Evolutionary conservation across 345 rosid species (phyloP), one percentile per base, ranked within the genome.

Genomic region (Camelina sativa): DNA sequence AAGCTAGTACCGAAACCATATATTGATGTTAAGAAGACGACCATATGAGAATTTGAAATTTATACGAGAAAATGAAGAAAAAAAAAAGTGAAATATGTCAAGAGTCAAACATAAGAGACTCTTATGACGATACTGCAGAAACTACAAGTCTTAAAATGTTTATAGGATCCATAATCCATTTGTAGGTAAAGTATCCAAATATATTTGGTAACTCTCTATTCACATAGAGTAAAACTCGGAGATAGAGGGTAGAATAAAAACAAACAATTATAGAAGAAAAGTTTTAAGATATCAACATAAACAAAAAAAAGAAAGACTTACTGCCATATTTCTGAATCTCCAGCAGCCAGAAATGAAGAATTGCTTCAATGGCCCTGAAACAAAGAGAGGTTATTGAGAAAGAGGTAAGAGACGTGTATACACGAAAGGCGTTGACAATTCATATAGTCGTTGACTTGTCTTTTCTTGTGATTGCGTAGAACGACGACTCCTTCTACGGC

Each of bases 391-490:
- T 15, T 23, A 51, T 40, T 9, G 63, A 63, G 56, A 71, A 6
- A 20, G 46, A 61, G 19, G 13, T 35, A 47, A 43, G 80, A 69
- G 71, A 76, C 75, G 65, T 76, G 80, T 69, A 62, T 6, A 62
- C 80, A 76, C 71, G 75, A 76, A 76, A 76, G 59, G 71, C 65
- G 75, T 76, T 69, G 75, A 76, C 71, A 23, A 32, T 62, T 75
- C 15, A 48, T 6, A 34, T 12, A 28, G 23, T 16, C 16, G 67
- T 75, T 75, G 68, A 75, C 48, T 67, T 67, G 62, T 69, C 48
- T 12, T 44, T 44, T 61, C 57, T 68, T 22, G 15, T 69, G 67
- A 59, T 30, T 67, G 5, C 66, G 44, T 65, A 34, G 23, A 54
- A 59, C 50, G 63, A 61, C 41, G 69, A 69, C 74, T 76, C 52